Conservation (phyloP, 441 rosid genomes). For the Manihot esculenta region DNA sequence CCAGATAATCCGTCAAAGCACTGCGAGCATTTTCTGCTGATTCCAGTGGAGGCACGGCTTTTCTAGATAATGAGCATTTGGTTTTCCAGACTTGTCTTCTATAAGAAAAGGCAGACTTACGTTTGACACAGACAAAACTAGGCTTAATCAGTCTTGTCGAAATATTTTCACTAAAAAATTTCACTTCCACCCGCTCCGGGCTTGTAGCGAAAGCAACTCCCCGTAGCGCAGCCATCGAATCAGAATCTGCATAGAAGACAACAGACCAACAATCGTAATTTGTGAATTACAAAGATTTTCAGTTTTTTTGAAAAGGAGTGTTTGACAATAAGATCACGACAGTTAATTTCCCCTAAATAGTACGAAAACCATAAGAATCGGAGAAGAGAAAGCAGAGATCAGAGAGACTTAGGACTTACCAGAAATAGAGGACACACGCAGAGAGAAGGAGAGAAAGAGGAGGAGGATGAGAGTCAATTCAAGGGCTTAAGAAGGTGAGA, state of each 20-base stretch:
- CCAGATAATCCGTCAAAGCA: constrained; percentile 25
- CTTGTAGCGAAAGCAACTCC: constrained; percentile 41
- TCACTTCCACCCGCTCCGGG: constrained; percentile 31
- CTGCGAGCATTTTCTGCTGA: constrained; percentile 34
- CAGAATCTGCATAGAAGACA: constrained; percentile 23
- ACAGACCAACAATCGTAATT: not conserved
- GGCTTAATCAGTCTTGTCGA: constrained; percentile 33
- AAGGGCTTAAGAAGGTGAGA: not conserved
- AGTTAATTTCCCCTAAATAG: not conserved
- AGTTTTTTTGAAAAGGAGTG: not conserved
- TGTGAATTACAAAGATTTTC: not conserved
- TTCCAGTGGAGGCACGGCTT: constrained; percentile 36
- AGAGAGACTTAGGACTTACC: constrained; percentile 15
- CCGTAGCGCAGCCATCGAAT: constrained; percentile 61
- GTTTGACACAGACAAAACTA: constrained; percentile 17
- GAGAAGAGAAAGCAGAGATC: not conserved
- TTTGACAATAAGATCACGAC: not conserved
- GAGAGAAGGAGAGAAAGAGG: not conserved
- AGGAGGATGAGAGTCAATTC: not conserved
- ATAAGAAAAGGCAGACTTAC: constrained; percentile 19
- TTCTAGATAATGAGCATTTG: constrained; percentile 43
- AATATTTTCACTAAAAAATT: constrained; percentile 32
- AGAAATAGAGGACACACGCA: not conserved
- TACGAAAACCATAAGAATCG: not conserved
- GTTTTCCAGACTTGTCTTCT: constrained; percentile 26